Evolutionary conservation across 148 eudicot species (phyloP).

Genomic region (Dysphania ambrosioides): DNA sequence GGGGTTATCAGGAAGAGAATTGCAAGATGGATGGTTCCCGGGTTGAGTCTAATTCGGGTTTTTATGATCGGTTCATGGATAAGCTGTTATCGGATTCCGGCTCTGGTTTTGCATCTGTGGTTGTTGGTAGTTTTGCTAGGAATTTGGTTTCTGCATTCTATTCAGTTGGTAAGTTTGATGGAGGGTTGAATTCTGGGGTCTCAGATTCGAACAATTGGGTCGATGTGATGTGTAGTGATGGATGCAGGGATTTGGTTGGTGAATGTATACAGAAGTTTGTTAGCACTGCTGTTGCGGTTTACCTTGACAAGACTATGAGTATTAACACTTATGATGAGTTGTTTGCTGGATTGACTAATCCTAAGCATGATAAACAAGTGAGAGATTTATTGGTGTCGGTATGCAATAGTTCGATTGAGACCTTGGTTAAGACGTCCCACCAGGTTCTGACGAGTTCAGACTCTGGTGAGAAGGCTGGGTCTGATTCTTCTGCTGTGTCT

Average conservation of each 20-base stretch:
- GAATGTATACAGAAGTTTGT: slow-evolving; percentile 59
- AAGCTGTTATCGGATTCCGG: slow-evolving; percentile 69
- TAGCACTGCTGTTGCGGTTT: slow-evolving; percentile 66
- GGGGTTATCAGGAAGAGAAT: slow-evolving; percentile 41
- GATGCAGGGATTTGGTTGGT: slow-evolving; percentile 44
- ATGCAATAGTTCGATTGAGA: slow-evolving; percentile 74
- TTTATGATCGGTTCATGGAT: slow-evolving; percentile 55
- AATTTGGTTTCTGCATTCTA: slow-evolving; percentile 60
- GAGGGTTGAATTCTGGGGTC: slow-evolving; percentile 1
- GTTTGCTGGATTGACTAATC: slow-evolving; percentile 79
- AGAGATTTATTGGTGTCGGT: slow-evolving; percentile 57
- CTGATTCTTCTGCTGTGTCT: slow-evolving; percentile 36
- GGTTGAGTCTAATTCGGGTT: slow-evolving; percentile 31
- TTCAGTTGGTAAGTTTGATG: slow-evolving; percentile 24
- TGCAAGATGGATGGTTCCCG: slow-evolving; percentile 15
- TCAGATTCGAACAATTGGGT: too few species aligned
- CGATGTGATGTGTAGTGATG: slow-evolving; percentile 46
- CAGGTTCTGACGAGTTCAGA: slow-evolving; percentile 40
- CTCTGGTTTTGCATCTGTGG: slow-evolving; percentile 72
- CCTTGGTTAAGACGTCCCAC: slow-evolving; percentile 69
- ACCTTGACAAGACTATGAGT: slow-evolving; percentile 72
- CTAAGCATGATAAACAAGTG: slow-evolving; percentile 64
- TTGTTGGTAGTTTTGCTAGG: slow-evolving; percentile 77
- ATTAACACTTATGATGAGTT: slow-evolving; percentile 74
- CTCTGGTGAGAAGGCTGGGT: neutral